These are phyloP conservation scores for Lichtheimia corymbifera DNA, from an alignment of 371 early-diverging fungal species.

Conservation along the genomic window DNA sequence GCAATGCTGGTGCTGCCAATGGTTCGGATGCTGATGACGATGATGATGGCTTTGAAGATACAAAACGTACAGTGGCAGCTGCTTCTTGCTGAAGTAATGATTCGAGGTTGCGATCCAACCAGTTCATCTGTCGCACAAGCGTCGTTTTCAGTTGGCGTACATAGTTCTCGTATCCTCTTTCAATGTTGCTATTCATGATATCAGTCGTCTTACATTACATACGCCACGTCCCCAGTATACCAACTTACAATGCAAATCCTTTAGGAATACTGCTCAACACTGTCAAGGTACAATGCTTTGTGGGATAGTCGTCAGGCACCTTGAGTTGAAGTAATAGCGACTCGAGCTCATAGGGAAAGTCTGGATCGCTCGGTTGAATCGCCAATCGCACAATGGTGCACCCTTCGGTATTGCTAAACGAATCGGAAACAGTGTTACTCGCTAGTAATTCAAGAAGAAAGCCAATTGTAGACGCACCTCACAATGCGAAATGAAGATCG, in stretches of 20 bases:
- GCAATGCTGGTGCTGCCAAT: conserved; percentile 19
- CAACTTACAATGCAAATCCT: conserved; percentile 55
- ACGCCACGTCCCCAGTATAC: conserved; percentile 2
- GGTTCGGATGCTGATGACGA: neutral
- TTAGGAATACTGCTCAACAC: conserved; percentile 69
- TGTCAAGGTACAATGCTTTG: conserved; percentile 32
- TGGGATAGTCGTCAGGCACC: conserved; percentile 54
- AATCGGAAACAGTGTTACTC: neutral
- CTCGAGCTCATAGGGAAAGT: conserved; percentile 75
- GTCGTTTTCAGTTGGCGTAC: conserved; percentile 27
- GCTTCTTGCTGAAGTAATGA: conserved; percentile 56
- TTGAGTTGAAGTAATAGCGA: conserved; percentile 51
- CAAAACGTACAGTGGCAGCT: conserved; percentile 55
- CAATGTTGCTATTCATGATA: conserved; percentile 35
- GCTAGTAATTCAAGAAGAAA: neutral
- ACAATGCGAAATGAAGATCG: conserved; percentile 18
- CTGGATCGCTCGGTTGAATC: conserved; percentile 69
- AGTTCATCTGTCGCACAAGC: conserved; percentile 55
- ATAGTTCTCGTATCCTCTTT: conserved; percentile 44
- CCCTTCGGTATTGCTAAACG: conserved; percentile 20
- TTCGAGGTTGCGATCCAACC: conserved; percentile 64
- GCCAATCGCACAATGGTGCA: conserved; percentile 40
- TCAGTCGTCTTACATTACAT: neutral
- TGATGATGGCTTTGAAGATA: conserved; percentile 20
- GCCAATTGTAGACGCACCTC: conserved; percentile 4